These are phyloP conservation scores for Solanum tacnaense DNA, from an alignment of 257 asterid genomes.

Conservation along the genomic window DNA sequence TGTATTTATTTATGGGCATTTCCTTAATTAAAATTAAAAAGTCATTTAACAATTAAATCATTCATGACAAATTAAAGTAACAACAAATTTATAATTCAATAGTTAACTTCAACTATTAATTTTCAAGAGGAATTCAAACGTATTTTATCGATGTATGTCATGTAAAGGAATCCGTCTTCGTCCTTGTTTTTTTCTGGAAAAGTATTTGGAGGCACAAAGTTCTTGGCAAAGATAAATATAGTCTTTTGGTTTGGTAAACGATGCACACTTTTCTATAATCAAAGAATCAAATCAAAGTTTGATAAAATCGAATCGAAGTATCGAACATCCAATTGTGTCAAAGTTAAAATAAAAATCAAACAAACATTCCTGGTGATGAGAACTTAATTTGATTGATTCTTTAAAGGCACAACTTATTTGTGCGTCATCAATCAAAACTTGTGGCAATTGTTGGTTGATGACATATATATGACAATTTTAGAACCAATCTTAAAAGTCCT, in stretches of 20 bases:
- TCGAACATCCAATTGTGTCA: not conserved
- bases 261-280: too few relatives aligned
- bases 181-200: too few relatives aligned
- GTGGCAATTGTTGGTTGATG: not conserved
- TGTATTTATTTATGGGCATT: too few relatives aligned
- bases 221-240: not conserved
- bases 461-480: not conserved
- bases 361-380: not conserved
- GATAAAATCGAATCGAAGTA: too few relatives aligned
- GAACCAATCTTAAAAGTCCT: not conserved
- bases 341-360: not conserved
- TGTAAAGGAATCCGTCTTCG: not conserved
- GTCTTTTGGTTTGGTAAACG: too few relatives aligned
- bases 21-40: too few relatives aligned
- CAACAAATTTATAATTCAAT: too few relatives aligned
- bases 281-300: too few relatives aligned
- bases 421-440: not conserved
- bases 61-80: too few relatives aligned
- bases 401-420: not conserved
- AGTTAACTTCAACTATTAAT: too few relatives aligned
- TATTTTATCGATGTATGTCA: not conserved
- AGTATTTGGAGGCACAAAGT: not conserved
- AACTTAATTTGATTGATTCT: not conserved
- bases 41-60: too few relatives aligned
- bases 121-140: too few relatives aligned